These are phyloP conservation scores for Ophioceras dolichostomum DNA, from an alignment of 2,329 filamentous ascomycete species.

Conservation along the genomic window DNA sequence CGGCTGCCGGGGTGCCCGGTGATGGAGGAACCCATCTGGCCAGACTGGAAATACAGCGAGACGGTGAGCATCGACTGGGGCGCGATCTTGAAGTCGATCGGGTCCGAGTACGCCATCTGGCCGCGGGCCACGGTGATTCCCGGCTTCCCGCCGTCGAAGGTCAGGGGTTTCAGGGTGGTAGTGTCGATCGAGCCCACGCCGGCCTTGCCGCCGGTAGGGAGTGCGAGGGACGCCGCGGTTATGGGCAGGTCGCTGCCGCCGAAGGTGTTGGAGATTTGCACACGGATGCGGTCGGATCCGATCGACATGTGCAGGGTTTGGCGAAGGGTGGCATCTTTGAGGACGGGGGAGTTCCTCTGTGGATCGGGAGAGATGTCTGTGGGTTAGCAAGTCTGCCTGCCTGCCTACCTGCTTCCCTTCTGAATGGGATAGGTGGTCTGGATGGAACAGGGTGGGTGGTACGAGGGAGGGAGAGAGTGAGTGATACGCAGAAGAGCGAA, in stretches of 20 bases:
- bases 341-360: constrained; percentile 15
- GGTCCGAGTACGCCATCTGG: constrained; percentile 47
- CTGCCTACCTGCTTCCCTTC: no score
- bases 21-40: constrained; percentile 43
- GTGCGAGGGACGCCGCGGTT: constrained; percentile 43
- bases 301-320: constrained; percentile 52
- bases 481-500: neutral
- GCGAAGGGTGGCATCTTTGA: constrained; percentile 50
- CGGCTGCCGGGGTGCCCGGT: constrained; percentile 54
- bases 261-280: constrained; percentile 55
- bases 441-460: neutral
- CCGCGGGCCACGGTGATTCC: constrained; percentile 42
- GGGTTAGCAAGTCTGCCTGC: no score
- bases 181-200: constrained; percentile 40
- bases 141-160: constrained; percentile 39
- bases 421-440: no score
- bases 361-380: no score
- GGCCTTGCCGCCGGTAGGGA: constrained; percentile 38
- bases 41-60: constrained; percentile 42
- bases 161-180: constrained; percentile 37
- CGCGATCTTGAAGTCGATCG: constrained; percentile 39
- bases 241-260: constrained; percentile 46
- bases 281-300: constrained; percentile 40
- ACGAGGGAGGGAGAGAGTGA: no score
- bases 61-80: constrained; percentile 42